These are phyloP conservation scores for Calamus simplicifolius DNA, from an alignment of 176 grass and related monocot genomes.

Conservation along the genomic window DNA sequence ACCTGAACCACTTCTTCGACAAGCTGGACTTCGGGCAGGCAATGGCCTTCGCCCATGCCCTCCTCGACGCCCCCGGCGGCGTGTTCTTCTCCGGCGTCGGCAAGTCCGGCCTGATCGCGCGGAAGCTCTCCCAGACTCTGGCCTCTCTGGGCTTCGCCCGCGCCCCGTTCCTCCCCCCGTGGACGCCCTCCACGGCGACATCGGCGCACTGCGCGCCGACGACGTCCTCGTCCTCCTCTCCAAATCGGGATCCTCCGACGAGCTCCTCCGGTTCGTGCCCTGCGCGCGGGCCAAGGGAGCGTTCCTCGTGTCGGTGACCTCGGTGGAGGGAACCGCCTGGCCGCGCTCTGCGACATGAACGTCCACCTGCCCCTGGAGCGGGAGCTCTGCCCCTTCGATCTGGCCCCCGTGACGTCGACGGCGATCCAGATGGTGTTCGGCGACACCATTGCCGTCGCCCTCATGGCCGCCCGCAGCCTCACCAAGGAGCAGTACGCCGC, in stretches of 20 bases:
- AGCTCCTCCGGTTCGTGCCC: slow-evolving; percentile 70
- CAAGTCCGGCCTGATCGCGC: slow-evolving; percentile 77
- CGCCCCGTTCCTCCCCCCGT: slow-evolving; percentile 67
- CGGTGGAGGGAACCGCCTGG: slow-evolving; percentile 50
- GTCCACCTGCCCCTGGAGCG: slow-evolving; percentile 87
- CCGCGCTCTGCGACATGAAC: slow-evolving; percentile 61
- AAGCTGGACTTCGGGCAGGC: slow-evolving; percentile 63
- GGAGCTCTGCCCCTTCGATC: slow-evolving; percentile 85
- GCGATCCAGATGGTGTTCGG: slow-evolving; percentile 91
- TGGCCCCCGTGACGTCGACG: slow-evolving; percentile 82
- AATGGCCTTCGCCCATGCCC: slow-evolving; percentile 55
- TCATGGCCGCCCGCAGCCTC: slow-evolving; percentile 63
- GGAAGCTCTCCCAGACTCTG: slow-evolving; percentile 73
- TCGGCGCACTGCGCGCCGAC: slow-evolving; percentile 57
- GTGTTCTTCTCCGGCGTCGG: slow-evolving; percentile 92
- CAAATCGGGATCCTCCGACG: slow-evolving; percentile 88
- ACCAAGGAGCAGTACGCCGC: slow-evolving; percentile 66
- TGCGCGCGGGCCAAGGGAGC: slow-evolving; percentile 84
- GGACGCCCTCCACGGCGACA: slow-evolving; percentile 93
- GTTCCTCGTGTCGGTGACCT: slow-evolving; percentile 65
- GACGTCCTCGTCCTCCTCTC: slow-evolving; percentile 82
- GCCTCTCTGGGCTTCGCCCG: slow-evolving; percentile 79
- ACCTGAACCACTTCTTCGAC: slow-evolving; percentile 81
- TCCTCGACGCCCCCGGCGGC: slow-evolving; percentile 62
- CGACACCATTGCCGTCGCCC: slow-evolving; percentile 69